phyloP scores from a whole-genome alignment of 2,329 filamentous ascomycete species.

The Proliferodiscus dingleyae region DNA sequence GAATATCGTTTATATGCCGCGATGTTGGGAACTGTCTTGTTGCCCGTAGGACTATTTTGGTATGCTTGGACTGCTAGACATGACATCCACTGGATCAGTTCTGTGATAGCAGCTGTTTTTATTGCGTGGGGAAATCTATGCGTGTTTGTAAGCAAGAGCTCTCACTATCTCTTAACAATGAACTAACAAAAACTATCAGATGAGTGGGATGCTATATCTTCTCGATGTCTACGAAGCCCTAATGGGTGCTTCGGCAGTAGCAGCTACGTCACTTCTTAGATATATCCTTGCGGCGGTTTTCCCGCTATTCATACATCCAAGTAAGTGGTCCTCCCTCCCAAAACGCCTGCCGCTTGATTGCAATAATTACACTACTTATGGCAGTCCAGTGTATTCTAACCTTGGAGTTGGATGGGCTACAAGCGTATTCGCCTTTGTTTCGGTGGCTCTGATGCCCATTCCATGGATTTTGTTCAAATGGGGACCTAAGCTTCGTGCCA shows the following conservation, averaged over 20 bases:
- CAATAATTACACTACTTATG: background rate
- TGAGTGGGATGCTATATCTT: constrained; percentile 6
- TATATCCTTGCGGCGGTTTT: constrained; percentile 12
- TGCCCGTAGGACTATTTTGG: constrained; percentile 52
- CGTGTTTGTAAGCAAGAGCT: constrained; percentile 42
- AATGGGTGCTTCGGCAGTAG: constrained; percentile 9
- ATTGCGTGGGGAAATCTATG: constrained; percentile 57
- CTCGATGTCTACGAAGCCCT: constrained; percentile 14
- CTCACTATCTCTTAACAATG: too few relatives aligned
- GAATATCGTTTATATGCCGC: constrained; percentile 54
- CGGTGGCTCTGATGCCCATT: constrained; percentile 35
- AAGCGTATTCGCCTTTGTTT: constrained; percentile 37
- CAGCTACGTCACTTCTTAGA: constrained; percentile 13
- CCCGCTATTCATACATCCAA: constrained; percentile 37
- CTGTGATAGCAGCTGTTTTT: constrained; percentile 36
- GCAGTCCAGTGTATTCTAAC: constrained; percentile 28
- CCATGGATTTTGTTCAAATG: constrained; percentile 39
- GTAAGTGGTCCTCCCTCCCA: background rate
- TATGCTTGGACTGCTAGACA: constrained; percentile 30
- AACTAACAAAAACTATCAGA: background rate
- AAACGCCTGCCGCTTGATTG: background rate
- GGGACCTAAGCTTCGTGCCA: constrained; percentile 20
- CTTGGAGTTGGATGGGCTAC: constrained; percentile 34
- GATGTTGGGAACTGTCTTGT: constrained; percentile 49
- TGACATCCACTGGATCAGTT: constrained; percentile 13